These are phyloP conservation scores for Schizophyllum commune DNA, from an alignment of 1,284 basidiomycete species.

Conservation along the genomic window DNA sequence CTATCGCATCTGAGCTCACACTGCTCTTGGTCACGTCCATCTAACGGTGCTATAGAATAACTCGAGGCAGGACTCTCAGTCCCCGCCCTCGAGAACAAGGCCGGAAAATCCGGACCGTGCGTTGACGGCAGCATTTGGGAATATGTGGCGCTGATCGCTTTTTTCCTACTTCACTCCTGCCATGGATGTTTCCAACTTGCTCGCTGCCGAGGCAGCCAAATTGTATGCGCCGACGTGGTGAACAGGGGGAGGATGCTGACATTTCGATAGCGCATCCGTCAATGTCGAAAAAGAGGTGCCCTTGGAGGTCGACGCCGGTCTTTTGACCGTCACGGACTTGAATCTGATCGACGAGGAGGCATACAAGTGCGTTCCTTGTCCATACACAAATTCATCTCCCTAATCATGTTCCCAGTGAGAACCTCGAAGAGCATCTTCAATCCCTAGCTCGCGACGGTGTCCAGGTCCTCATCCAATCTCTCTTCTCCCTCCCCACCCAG, in stretches of 20 bases:
- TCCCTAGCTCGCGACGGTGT: constrained; percentile 80
- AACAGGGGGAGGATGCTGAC: constrained; percentile 6
- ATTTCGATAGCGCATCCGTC: constrained; percentile 46
- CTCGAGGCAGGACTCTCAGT: too few species aligned
- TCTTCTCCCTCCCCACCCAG: constrained; percentile 80
- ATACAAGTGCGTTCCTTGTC: constrained; percentile 51
- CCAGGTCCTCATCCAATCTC: constrained; percentile 72
- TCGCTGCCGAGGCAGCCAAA: constrained; percentile 62
- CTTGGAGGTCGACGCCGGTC: constrained; percentile 76
- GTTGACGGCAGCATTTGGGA: neutral
- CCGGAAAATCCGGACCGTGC: neutral
- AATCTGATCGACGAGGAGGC: constrained; percentile 78
- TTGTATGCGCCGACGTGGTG: constrained; percentile 33
- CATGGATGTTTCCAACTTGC: constrained; percentile 78
- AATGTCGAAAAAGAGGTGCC: constrained; percentile 75
- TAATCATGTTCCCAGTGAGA: constrained; percentile 35
- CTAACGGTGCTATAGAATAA: too few species aligned
- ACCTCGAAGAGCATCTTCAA: constrained; percentile 78
- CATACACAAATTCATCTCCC: neutral
- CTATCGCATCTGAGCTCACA: too few species aligned
- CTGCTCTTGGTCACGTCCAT: too few species aligned
- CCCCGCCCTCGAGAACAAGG: too few species aligned
- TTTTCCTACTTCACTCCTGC: constrained; percentile 2
- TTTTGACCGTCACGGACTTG: constrained; percentile 81
- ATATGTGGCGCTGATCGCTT: neutral